phyloP scores from a whole-genome alignment of 768 basidiomycete genomes.

The Pulveroboletus frians region DNA sequence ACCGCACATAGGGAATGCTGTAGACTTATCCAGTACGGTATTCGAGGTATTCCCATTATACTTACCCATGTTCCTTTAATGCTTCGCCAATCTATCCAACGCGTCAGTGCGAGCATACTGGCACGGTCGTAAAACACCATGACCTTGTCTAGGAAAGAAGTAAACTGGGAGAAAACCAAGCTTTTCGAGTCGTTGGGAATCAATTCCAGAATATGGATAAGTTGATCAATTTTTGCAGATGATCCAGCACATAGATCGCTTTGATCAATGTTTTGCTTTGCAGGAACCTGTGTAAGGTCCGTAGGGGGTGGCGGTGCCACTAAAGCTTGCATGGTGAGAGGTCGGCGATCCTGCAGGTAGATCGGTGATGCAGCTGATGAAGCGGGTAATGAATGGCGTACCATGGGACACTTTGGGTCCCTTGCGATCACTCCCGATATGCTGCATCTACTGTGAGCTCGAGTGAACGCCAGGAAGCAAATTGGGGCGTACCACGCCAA shows the following conservation, averaged over 20 bases:
- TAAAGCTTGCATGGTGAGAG: slow-evolving; percentile 49
- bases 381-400: slow-evolving; percentile 22
- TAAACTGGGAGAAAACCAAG: slow-evolving; percentile 88
- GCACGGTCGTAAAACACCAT: background rate
- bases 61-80: slow-evolving; percentile 60
- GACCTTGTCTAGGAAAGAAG: slow-evolving; percentile 78
- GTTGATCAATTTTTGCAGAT: slow-evolving; percentile 83
- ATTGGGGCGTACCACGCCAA: slow-evolving; percentile 48
- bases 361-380: background rate
- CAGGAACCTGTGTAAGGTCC: slow-evolving; percentile 60
- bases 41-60: background rate
- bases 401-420: slow-evolving; percentile 82
- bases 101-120: background rate
- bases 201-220: slow-evolving; percentile 65
- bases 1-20: slow-evolving; percentile 73
- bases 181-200: slow-evolving; percentile 71
- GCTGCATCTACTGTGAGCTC: slow-evolving; percentile 31
- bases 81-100: slow-evolving; percentile 59
- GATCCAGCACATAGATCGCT: slow-evolving; percentile 45
- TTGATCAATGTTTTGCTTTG: slow-evolving; percentile 38
- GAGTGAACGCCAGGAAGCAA: background rate
- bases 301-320: slow-evolving; percentile 60
- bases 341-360: slow-evolving; percentile 60
- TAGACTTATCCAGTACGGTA: slow-evolving; percentile 1
- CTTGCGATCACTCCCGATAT: slow-evolving; percentile 66